A percentile compares a stretch with the other conserved stretches of the same genome.
These are phyloP conservation scores for Acanthochlamys bracteata DNA, from an alignment of 106 monocot species.

Conservation along the genomic window DNA sequence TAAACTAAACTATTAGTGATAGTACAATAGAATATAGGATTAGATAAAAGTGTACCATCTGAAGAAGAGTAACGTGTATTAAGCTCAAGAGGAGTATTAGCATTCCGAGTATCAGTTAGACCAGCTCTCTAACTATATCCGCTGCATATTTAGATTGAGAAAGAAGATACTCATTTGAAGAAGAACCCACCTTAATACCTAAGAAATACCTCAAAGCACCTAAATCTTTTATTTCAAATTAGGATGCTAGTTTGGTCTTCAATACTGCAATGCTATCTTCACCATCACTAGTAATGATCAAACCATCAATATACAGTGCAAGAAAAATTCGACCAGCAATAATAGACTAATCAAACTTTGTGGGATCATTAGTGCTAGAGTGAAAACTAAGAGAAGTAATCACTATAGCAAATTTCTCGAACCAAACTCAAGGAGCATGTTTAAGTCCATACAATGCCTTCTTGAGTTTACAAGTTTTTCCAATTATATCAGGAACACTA, in stretches of 20 bases:
- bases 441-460: background rate
- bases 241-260: background rate
- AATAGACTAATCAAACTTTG: background rate
- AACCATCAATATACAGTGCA: slow-evolving; percentile 1
- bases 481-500: background rate
- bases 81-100: background rate
- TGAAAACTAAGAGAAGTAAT: background rate
- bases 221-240: slow-evolving; percentile 3
- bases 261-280: background rate
- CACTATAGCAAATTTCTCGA: background rate
- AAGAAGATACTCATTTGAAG: background rate
- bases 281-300: slow-evolving; percentile 8
- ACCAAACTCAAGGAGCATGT: background rate
- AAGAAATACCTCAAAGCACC: background rate
- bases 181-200: background rate
- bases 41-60: background rate
- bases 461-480: background rate
- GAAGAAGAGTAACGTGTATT: background rate
- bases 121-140: background rate
- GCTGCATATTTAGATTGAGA: background rate
- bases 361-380: background rate
- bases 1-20: background rate
- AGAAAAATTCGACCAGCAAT: background rate
- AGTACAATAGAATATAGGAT: background rate
- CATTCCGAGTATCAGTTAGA: background rate